Conservation (phyloP, 768 basidiomycete genomes). For the Xanthoconium purpureum region DNA sequence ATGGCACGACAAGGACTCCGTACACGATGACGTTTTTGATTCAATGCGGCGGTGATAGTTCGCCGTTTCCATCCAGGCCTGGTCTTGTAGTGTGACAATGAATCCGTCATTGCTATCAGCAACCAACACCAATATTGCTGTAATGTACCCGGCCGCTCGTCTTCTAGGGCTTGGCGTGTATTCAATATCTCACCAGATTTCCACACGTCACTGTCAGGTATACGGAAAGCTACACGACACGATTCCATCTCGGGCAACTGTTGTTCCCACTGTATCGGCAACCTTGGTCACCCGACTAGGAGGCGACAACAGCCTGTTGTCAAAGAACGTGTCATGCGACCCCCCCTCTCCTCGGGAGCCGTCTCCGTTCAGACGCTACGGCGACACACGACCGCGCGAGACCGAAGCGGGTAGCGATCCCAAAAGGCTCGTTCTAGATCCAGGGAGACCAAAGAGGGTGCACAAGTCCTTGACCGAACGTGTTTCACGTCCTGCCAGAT, state of each 20-base stretch:
- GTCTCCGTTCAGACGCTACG: not conserved
- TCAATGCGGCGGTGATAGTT: constrained; percentile 8
- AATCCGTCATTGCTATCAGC: not conserved
- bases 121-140: constrained; percentile 1
- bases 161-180: not conserved
- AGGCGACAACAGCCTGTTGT: too few species aligned
- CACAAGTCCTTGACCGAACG: too few species aligned
- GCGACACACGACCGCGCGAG: not conserved
- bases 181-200: not conserved
- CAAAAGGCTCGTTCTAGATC: constrained; percentile 2
- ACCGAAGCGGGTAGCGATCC: not conserved
- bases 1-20: too few species aligned
- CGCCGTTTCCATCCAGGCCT: not conserved
- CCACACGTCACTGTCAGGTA: not conserved
- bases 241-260: not conserved
- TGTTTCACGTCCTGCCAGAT: constrained; percentile 8
- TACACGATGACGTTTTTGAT: not conserved
- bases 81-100: not conserved
- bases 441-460: not conserved
- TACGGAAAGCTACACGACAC: too few species aligned
- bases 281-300: not conserved
- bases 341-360: not conserved
- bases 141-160: not conserved
- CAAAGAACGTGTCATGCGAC: not conserved
- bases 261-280: not conserved